Evolutionary conservation across 2,329 filamentous ascomycete genomes (phyloP).

Genomic region (Arthrobotrys musiformis): DNA sequence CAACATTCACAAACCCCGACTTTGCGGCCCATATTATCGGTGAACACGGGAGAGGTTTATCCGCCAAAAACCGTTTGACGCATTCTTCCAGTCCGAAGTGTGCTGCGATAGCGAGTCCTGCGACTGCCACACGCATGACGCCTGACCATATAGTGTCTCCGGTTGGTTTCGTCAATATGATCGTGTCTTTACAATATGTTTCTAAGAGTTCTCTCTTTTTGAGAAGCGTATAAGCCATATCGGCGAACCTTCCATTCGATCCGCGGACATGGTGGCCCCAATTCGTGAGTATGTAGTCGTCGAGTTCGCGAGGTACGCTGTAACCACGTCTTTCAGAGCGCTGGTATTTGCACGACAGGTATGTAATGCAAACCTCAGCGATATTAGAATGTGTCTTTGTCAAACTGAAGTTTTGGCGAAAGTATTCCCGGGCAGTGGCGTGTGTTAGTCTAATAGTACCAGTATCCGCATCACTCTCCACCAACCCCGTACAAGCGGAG

Average conservation of each 20-base stretch:
- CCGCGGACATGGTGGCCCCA: constrained; percentile 24
- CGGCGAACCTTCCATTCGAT: not conserved
- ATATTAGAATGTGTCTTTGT: not conserved
- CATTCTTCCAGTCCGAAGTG: not conserved
- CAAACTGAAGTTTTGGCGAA: constrained; percentile 32
- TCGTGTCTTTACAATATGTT: no score
- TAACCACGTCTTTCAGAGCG: not conserved
- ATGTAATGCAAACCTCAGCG: constrained; percentile 7
- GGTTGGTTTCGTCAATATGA: no score
- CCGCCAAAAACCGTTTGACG: no score
- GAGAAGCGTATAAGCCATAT: not conserved
- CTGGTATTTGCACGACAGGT: not conserved
- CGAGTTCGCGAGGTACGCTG: not conserved
- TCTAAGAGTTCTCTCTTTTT: no score
- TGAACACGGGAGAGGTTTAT: no score
- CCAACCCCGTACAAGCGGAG: constrained; percentile 59
- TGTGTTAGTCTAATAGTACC: constrained; percentile 59
- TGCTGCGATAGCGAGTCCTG: not conserved
- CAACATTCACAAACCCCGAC: no score
- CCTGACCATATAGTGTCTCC: no score
- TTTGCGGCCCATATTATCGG: no score
- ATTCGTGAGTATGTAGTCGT: constrained; percentile 3
- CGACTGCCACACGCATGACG: no score
- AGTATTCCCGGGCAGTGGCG: constrained; percentile 60
- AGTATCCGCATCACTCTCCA: constrained; percentile 59